A percentile compares a stretch with the other conserved stretches of the same genome.
phyloP scores from a whole-genome alignment of 2,329 filamentous ascomycete species.

The Ceratocystiopsis brevicomis region DNA sequence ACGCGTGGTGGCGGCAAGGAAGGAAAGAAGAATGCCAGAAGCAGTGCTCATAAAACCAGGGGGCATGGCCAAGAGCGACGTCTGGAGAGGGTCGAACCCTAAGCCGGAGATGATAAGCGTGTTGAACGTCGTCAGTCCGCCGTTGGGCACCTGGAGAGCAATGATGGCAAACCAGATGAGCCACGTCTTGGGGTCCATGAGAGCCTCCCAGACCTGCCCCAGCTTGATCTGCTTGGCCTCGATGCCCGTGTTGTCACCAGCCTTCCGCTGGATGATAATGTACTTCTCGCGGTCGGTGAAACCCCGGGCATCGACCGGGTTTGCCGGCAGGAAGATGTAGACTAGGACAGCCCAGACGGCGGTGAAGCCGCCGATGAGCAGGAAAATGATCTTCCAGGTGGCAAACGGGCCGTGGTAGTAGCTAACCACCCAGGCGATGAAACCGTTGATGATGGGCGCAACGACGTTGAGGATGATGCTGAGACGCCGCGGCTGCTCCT shows the following conservation, averaged over 20 bases:
- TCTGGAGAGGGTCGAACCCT: slow-evolving; percentile 4
- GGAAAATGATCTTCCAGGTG: slow-evolving; percentile 13
- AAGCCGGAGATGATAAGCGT: slow-evolving; percentile 5
- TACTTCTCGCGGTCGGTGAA: slow-evolving; percentile 6
- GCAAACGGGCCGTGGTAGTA: slow-evolving; percentile 9
- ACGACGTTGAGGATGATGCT: slow-evolving; percentile 12
- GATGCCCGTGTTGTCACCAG: slow-evolving; percentile 10
- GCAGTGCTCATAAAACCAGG: slow-evolving; percentile 8
- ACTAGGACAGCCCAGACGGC: slow-evolving; percentile 10
- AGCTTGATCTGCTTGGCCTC: slow-evolving; percentile 9
- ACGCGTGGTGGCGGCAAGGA: slow-evolving; percentile 6
- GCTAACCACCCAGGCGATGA: slow-evolving; percentile 11
- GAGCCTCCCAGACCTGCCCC: slow-evolving; percentile 9
- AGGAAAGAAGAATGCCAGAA: slow-evolving; percentile 9
- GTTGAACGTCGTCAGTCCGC: slow-evolving; percentile 6
- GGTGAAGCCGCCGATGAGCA: slow-evolving; percentile 11
- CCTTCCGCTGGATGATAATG: slow-evolving; percentile 9
- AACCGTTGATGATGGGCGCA: slow-evolving; percentile 12
- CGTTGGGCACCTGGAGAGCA: slow-evolving; percentile 10
- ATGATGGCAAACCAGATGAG: slow-evolving; percentile 10
- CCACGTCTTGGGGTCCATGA: slow-evolving; percentile 10
- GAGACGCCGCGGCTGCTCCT: slow-evolving; percentile 13
- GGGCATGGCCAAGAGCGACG: slow-evolving; percentile 6
- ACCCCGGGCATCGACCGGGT: slow-evolving; percentile 9
- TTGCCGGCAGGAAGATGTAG: slow-evolving; percentile 10